phyloP scores from a whole-genome alignment of 805 yeast species.

The Starmerella bacillaris region DNA sequence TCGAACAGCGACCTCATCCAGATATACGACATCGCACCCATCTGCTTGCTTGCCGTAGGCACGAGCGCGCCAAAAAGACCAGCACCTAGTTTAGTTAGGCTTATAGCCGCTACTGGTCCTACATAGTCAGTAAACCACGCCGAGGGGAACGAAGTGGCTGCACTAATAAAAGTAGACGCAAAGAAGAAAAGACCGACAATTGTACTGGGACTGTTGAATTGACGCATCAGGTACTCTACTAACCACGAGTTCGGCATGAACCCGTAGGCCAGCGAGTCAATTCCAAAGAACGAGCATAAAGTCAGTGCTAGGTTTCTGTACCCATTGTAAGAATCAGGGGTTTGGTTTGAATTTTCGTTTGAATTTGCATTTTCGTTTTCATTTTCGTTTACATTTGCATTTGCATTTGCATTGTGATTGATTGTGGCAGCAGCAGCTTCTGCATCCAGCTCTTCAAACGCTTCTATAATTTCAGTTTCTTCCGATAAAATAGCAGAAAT shows the following conservation, averaged over 20 bases:
- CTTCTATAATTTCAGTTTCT: slow-evolving; percentile 2
- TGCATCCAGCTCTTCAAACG: neutral
- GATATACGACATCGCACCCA: slow-evolving; percentile 35
- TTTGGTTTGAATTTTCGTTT: neutral
- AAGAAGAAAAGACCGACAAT: slow-evolving; percentile 33
- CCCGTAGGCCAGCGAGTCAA: slow-evolving; percentile 77
- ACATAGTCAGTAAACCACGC: slow-evolving; percentile 44
- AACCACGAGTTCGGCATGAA: slow-evolving; percentile 82
- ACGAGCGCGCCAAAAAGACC: slow-evolving; percentile 41
- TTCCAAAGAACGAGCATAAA: slow-evolving; percentile 34
- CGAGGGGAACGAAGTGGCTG: slow-evolving; percentile 41
- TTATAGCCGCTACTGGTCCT: slow-evolving; percentile 68
- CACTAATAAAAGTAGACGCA: slow-evolving; percentile 28
- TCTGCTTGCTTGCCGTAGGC: slow-evolving; percentile 29
- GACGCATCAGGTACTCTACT: slow-evolving; percentile 54
- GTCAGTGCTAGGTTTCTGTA: slow-evolving; percentile 4
- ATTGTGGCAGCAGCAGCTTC: too few relatives aligned
- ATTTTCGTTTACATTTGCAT: neutral
- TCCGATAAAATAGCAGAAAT: slow-evolving; percentile 29
- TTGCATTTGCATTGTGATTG: too few relatives aligned
- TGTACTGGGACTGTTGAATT: slow-evolving; percentile 39
- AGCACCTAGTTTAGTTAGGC: slow-evolving; percentile 61
- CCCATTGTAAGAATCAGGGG: too few relatives aligned
- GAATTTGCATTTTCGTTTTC: neutral
- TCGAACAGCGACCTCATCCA: slow-evolving; percentile 42